A percentile compares a stretch with the other conserved stretches of the same genome.
Evolutionary conservation across 2,329 filamentous ascomycete species (phyloP).

Genomic region (Monosporascus sp.): DNA sequence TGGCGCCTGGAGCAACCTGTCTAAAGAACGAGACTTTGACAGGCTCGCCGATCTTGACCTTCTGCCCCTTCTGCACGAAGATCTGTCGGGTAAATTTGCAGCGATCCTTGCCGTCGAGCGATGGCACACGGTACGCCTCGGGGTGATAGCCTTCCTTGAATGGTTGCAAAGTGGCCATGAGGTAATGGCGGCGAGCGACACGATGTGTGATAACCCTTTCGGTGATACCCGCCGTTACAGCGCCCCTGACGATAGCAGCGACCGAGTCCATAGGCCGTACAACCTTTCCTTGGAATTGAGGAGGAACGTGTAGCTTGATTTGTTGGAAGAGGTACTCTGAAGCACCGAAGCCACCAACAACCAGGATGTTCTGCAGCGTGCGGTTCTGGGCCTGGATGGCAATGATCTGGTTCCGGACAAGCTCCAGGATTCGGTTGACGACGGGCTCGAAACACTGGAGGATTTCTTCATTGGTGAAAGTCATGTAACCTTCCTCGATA

Average conservation of each 20-base stretch:
- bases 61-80: slow-evolving; percentile 96
- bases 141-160: slow-evolving; percentile 99
- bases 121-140: slow-evolving; percentile 95
- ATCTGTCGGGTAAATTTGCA: slow-evolving; percentile 99
- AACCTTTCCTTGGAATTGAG: slow-evolving; percentile 97
- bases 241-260: slow-evolving; percentile 96
- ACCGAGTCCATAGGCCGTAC: slow-evolving; percentile 98
- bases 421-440: slow-evolving; percentile 91
- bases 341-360: slow-evolving; percentile 96
- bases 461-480: slow-evolving; percentile 98
- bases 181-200: slow-evolving; percentile 94
- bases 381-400: slow-evolving; percentile 97
- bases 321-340: slow-evolving; percentile 99
- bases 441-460: slow-evolving; percentile 98
- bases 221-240: slow-evolving; percentile 95
- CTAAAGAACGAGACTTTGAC: slow-evolving; percentile 99
- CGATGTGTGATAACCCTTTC: slow-evolving; percentile 95
- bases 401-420: slow-evolving; percentile 97
- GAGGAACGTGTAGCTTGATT: slow-evolving; percentile 96
- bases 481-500: slow-evolving; percentile 99
- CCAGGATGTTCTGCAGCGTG: slow-evolving; percentile 88
- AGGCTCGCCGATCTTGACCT: slow-evolving; percentile 98
- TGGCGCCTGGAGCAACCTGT: slow-evolving; percentile 93
- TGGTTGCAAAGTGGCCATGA: slow-evolving; percentile 97
- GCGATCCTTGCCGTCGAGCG: slow-evolving; percentile 90